Evolutionary conservation across 1,139 yeast genomes (phyloP), one percentile per base, ranked within the genome.

Genomic region (Yamadazyma taylorii): DNA sequence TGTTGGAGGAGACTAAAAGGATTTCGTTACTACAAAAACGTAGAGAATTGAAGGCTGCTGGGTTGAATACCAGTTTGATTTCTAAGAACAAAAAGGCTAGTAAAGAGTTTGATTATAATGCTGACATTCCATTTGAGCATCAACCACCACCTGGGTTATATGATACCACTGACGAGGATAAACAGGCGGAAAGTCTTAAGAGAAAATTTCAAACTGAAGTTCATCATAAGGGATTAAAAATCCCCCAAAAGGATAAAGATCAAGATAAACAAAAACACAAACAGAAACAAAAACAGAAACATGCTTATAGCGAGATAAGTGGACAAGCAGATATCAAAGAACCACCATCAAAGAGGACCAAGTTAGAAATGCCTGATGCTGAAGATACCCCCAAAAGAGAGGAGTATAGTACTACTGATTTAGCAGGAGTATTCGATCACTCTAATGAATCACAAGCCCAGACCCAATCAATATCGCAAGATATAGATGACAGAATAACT

Each of bases 41-140:
- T 44, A 67, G 97, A 45, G 97, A 89, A 50, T 66, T 89, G 53
- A 86, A 87, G 53, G 86, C 85, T 32, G 94, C 95, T 0, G 97
- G 97, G 2, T 75, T 87, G 17, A 80, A 76, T 34, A 71, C 80
- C 1, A 71, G 73, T 45, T 57, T 77, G 41, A 74, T 69, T 45
- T 56, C 65, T 24, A 76, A 68, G 49, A 79, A 76, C 51, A 78
- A 75, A 51, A 72, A 75, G 32, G 60, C 56, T 23, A 56, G 66
- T 33, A 74, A 77, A 27, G 84, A 82, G 49, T 78, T 86, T 55
- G 96, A 90, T 56, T 88, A 87, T 56, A 85, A 82, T 55, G 84
- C 79, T 2, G 96, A 86, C 51, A 79, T 90, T 12, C 88, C 92
- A 0, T 85, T 85, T 52, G 95, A 89, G 50, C 81, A 78, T 42